Conservation (phyloP, 2,329 filamentous ascomycete species). For the Lecanicillium sp. region DNA sequence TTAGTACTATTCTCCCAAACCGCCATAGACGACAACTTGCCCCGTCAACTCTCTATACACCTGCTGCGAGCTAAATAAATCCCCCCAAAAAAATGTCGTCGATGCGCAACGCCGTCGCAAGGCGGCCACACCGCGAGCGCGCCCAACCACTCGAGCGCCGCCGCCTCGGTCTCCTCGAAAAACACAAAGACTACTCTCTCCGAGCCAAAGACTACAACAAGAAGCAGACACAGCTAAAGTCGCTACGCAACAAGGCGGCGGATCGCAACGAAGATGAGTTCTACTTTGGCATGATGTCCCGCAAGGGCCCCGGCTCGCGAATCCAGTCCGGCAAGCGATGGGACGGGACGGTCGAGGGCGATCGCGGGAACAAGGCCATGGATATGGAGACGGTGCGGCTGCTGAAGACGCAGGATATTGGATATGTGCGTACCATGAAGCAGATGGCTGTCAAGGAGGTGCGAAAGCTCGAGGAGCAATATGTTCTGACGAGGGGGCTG, state of each 20-base stretch:
- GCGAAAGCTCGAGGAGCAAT: constrained; percentile 42
- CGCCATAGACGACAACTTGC: constrained; percentile 2
- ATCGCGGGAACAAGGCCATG: constrained; percentile 48
- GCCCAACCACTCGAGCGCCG: constrained; percentile 76
- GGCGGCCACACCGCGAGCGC: constrained; percentile 83
- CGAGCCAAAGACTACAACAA: constrained; percentile 58
- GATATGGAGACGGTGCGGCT: constrained; percentile 50
- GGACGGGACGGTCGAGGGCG: constrained; percentile 47
- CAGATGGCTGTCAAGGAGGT: constrained; percentile 53
- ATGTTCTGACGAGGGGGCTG: constrained; percentile 33
- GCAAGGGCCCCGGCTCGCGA: constrained; percentile 43
- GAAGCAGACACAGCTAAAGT: constrained; percentile 53
- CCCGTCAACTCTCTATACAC: too few species aligned
- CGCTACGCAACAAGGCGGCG: constrained; percentile 51
- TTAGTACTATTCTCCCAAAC: constrained; percentile 1
- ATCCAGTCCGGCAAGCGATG: constrained; percentile 42
- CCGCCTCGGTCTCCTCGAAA: constrained; percentile 87
- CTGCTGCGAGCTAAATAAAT: too few species aligned
- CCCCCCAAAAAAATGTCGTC: constrained; percentile 40
- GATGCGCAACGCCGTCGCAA: constrained; percentile 58
- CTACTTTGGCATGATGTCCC: constrained; percentile 62
- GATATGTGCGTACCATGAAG: constrained; percentile 54
- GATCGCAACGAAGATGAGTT: constrained; percentile 67
- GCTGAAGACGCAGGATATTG: constrained; percentile 61
- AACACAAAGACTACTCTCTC: constrained; percentile 75